A percentile compares a stretch with the other conserved stretches of the same genome.
Conservation (phyloP, 768 basidiomycete genomes). For the Tylopilus plumbeoviolaceoides region DNA sequence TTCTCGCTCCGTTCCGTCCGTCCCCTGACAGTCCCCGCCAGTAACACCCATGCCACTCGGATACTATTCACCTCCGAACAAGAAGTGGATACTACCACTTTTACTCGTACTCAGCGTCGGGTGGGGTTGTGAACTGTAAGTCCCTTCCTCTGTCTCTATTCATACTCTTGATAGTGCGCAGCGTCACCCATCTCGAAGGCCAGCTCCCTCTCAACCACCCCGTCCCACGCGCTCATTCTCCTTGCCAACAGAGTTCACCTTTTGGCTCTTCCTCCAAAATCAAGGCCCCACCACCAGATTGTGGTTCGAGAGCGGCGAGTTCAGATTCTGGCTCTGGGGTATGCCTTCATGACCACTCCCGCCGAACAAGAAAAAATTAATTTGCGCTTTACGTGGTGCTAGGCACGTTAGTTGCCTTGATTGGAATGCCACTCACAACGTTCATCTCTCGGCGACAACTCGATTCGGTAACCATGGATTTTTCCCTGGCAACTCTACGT, state of each 20-base stretch:
- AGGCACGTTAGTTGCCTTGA: conserved; percentile 62
- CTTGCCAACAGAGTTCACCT: conserved; percentile 56
- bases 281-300: conserved; percentile 66
- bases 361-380: background rate
- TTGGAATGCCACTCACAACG: conserved; percentile 71
- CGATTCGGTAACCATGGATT: conserved; percentile 42
- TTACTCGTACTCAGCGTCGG: conserved; percentile 67
- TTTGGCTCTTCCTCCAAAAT: conserved; percentile 80
- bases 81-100: conserved; percentile 60
- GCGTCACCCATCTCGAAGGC: conserved; percentile 83
- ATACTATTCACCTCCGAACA: conserved; percentile 44
- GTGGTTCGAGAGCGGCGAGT: conserved; percentile 84
- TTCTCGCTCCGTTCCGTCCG: background rate
- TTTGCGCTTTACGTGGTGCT: conserved; percentile 2
- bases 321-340: conserved; percentile 69
- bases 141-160: conserved; percentile 1
- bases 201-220: conserved; percentile 3
- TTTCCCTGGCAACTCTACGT: background rate
- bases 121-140: conserved; percentile 75
- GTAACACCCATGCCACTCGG: conserved; percentile 56
- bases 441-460: conserved; percentile 55
- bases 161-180: conserved; percentile 23
- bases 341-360: conserved; percentile 5
- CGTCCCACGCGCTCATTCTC: conserved; percentile 4
- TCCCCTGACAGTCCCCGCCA: conserved; percentile 22